These are phyloP conservation scores for Neurospora sp. DNA, from an alignment of 495 filamentous ascomycete species.

Conservation along the genomic window DNA sequence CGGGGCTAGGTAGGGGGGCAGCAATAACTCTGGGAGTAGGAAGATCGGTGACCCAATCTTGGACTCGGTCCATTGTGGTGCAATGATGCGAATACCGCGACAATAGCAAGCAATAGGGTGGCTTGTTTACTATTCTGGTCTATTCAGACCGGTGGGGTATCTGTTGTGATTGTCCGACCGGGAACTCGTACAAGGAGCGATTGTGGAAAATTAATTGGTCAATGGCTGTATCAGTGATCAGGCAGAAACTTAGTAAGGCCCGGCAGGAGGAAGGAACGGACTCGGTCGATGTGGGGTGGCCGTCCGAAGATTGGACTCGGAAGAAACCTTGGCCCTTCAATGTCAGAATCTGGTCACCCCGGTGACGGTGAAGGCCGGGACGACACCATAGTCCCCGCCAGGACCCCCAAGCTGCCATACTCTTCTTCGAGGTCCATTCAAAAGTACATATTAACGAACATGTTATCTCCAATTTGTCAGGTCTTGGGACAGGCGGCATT, in stretches of 20 bases:
- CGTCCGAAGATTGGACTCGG: not conserved
- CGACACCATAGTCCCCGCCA: not conserved
- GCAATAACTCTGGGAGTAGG: not conserved
- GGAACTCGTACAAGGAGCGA: not conserved
- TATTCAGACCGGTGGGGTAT: not conserved
- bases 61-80: not conserved
- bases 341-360: not conserved
- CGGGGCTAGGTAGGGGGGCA: not conserved
- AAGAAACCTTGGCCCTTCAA: not conserved
- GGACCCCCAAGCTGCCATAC: not conserved
- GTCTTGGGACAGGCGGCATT: not conserved
- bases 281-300: not conserved
- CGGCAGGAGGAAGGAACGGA: not conserved
- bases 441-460: not conserved
- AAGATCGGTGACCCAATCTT: not conserved
- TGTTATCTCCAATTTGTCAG: not conserved
- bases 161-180: not conserved
- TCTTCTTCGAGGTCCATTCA: rapidly evolving
- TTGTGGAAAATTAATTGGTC: not conserved
- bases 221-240: not conserved
- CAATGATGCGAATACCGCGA: not conserved
- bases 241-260: not conserved
- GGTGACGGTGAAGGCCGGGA: not conserved
- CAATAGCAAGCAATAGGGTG: not conserved
- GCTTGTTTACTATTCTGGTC: not conserved